phyloP scores from a whole-genome alignment of 352 stramenopile species.

The Globisporangium nagaii region DNA sequence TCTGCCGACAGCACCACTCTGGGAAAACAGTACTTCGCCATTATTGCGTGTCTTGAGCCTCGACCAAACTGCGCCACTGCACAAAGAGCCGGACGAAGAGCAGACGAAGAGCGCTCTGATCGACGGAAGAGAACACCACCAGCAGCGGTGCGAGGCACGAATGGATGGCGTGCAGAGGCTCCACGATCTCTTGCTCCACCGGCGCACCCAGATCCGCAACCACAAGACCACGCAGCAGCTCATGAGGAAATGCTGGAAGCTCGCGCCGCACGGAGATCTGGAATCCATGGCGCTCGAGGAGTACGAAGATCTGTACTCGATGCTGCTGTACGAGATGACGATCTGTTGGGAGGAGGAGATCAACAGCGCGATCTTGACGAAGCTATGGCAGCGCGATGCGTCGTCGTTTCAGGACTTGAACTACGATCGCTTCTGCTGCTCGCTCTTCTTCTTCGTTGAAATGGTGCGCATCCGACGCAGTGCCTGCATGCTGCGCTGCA shows the following conservation, averaged over 20 bases:
- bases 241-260: conserved; percentile 39
- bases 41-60: too few relatives aligned
- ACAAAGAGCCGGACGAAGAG: too few relatives aligned
- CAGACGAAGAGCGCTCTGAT: too few relatives aligned
- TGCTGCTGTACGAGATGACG: conserved; percentile 53
- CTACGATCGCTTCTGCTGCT: conserved; percentile 52
- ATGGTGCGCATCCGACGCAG: conserved; percentile 23
- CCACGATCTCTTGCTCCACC: conserved; percentile 34
- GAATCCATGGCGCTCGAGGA: conserved; percentile 23
- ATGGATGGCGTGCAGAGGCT: conserved; percentile 37
- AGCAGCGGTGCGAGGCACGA: too few relatives aligned
- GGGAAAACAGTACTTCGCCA: too few relatives aligned
- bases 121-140: too few relatives aligned
- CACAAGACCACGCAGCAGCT: conserved; percentile 22
- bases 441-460: conserved; percentile 52
- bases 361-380: conserved; percentile 31
- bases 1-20: too few relatives aligned
- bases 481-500: neutral
- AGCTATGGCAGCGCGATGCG: conserved; percentile 44
- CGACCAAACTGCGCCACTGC: too few relatives aligned
- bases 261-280: conserved; percentile 10
- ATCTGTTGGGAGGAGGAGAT: conserved; percentile 58
- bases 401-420: conserved; percentile 26
- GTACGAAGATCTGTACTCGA: conserved; percentile 44
- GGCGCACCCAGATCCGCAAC: conserved; percentile 43